Percentiles rank a stretch among this genome's conserved stretches.
Evolutionary conservation across 2,329 filamentous ascomycete genomes (phyloP).

Genomic region (Diaporthe vexans): DNA sequence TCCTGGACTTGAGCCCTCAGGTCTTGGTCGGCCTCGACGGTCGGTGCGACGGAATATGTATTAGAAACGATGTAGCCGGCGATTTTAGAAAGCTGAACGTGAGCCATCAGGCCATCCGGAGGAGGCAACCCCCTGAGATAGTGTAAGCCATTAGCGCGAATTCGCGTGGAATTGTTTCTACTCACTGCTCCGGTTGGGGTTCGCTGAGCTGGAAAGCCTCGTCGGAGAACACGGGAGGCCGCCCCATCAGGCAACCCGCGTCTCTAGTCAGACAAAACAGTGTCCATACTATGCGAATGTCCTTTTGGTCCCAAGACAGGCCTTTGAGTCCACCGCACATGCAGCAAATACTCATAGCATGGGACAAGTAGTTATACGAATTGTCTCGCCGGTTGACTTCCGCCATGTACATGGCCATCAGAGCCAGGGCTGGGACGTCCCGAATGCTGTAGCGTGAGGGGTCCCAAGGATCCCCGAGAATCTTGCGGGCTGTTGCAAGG

Average conservation of each 20-base stretch:
- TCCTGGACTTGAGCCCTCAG: slow-evolving; percentile 53
- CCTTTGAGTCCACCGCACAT: slow-evolving; percentile 64
- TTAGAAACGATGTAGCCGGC: slow-evolving; percentile 64
- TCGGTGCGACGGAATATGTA: slow-evolving; percentile 57
- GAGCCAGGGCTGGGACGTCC: slow-evolving; percentile 59
- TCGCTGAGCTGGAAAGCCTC: slow-evolving; percentile 61
- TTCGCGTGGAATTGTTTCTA: slow-evolving; percentile 23
- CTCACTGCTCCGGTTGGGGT: slow-evolving; percentile 59
- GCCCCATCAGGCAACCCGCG: slow-evolving; percentile 64
- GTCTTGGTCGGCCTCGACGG: not conserved
- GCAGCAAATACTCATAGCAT: slow-evolving; percentile 63
- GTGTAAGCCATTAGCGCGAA: slow-evolving; percentile 23
- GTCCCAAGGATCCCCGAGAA: slow-evolving; percentile 64
- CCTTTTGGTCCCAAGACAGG: slow-evolving; percentile 56
- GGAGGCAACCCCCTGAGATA: slow-evolving; percentile 57
- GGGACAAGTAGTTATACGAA: slow-evolving; percentile 62
- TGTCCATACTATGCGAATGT: slow-evolving; percentile 66
- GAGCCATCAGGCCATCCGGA: slow-evolving; percentile 59
- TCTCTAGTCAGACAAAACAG: slow-evolving; percentile 64
- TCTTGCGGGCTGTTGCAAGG: slow-evolving; percentile 58
- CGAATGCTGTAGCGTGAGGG: slow-evolving; percentile 56
- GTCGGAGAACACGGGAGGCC: slow-evolving; percentile 61
- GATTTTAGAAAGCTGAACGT: slow-evolving; percentile 62
- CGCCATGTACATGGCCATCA: slow-evolving; percentile 64
- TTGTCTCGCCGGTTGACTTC: slow-evolving; percentile 64